Base-by-base conservation (phyloP, 2,329 filamentous ascomycete genomes). In the Trichophyton rubrum region DNA sequence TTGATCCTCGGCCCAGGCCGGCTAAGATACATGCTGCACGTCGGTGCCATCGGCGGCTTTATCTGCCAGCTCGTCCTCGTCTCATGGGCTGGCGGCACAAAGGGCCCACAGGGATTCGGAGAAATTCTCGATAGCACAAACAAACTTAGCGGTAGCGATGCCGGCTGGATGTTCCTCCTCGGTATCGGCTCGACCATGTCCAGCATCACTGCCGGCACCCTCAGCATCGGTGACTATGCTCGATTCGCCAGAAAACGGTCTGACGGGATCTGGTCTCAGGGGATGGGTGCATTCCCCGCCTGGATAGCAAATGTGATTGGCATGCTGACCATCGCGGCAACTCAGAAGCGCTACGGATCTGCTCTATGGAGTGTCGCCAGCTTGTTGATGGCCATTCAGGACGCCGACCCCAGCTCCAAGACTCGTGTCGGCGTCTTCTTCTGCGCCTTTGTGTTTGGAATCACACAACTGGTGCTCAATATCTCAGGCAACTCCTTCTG, bases 371-470 rank as follows among this genome's bases (percentile, higher is more conserved):
- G 78, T 60, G 76, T 76, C 2, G 73, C 75, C 0, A 69, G 75
- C 20, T 67, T 78, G 1, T 67, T 75, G 0, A 71, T 73, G 60
- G 71, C 72, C 61, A 73, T 71, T 67, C 68, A 74, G n/a, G 66
- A 73, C 66, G 64, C 62, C 59, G 67, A 69, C 61, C 66, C 67
- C 60, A 67, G 68, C 60, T 68, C 68, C 30, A 64, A 69, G n/a
- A 66, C 75, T 11, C 70, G 79, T 4, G 77, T 77, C 0, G 77
- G 70, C 0, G 73, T 74, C 2, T 79, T 79, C 67, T 80, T 81
- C 65, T 74, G 74, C 33, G 74, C 74, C 3, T 64, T 76, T 7
- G 77, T 74, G 0, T 69, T 80, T 2, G 71, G 79, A 1, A 63
- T 77, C 1, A 76, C 72, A 13, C 77, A 79, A 63, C 69, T 80